Evolutionary conservation across 1,139 yeast species (phyloP), one percentile per base, ranked within the genome.

Genomic region (Geotrichum candidum): DNA sequence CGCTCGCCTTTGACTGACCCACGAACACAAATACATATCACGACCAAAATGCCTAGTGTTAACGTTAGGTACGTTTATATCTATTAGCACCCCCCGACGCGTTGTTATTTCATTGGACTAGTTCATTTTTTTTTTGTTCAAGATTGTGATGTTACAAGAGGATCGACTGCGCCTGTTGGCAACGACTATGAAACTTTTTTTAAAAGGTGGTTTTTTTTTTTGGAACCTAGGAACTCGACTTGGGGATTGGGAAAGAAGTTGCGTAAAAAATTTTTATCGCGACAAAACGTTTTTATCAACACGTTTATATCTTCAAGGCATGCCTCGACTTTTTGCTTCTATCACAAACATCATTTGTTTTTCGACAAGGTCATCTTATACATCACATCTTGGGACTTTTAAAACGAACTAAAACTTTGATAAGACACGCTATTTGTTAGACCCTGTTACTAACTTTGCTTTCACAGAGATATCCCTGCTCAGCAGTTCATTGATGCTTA

Each of bases 401-500:
- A 41, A n/a, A 41, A 41, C 23, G 27, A 25, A 18, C 53, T 2
- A 45, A 15, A 11, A 18, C 23, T 27, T 46, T 15, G n/a, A 29
- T 7, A 22, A 52, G n/a, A 11, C 18, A 31, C 15, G 22, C n/a
- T 53, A 22, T 57, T 53, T 52, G 10, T 18, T 13, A 51, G 51
- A n/a, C 33, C 29, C 22, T 23, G 35, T 52, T 53, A 13, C 63
- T 61, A 60, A 60, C 58, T 41, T 53, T 53, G 46, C 27, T 48
- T 56, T 45, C 35, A 31, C 61, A 70, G 74, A 73, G 99, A 94
- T 97, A 99, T 94, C 83, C 97, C 98, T 84, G 99, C 99, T 82
- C 98, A 94, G 88, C 95, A 90, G 74, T 94, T 94, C 86, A 94
- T 94, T 82, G 91, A 90, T 86, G 97, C 98, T 83, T 94, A 94